Evolutionary conservation across 345 rosid species (phyloP), one percentile per base, ranked within the genome.

Genomic region (Murraya paniculata): DNA sequence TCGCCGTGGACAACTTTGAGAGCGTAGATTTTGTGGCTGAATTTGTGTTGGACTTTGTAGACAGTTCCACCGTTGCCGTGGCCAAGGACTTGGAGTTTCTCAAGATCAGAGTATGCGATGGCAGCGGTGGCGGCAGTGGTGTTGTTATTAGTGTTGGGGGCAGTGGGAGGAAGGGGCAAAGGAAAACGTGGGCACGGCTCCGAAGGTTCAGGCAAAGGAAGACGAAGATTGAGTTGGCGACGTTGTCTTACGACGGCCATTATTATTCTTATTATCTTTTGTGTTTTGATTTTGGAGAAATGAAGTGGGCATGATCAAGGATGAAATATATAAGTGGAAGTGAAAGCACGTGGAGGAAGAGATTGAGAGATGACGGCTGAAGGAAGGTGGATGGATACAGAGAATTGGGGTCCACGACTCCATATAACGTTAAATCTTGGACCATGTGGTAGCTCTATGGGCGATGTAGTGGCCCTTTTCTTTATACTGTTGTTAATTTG

Each of bases 31-130:
- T 90, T 84, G 14, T 88, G 79, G 25, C 92, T 90, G 9, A 83
- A 75, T 59, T 85, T 88, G 81, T 92, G 90, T 21, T 85, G 86
- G 60, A 85, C 97, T 80, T 88, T 89, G 82, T 94, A 93, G 71
- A 92, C 98, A 0, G 85, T 87, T 5, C 98, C 98, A 1, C 98
- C 94, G 79, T 94, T 94, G 4, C 98, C 98, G 73, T 89, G 90
- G 56, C 98, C 97, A 1, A 94, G 87, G 1, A 91, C 97, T 55
- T 85, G 73, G 45, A 92, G 84, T 66, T 79, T 93, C 57, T 94
- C 98, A 33, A 92, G 86, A 79, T 94, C 97, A 5, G 82, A 7
- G 48, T 71, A 55, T 30, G 89, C 79, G 48, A 85, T 69, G 7
- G 71, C 57, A 64, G 82, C 22, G 21, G 80, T 0, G 18, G 18